phyloP scores from a whole-genome alignment of 306 rosid species.

The Medicago lupulina region DNA sequence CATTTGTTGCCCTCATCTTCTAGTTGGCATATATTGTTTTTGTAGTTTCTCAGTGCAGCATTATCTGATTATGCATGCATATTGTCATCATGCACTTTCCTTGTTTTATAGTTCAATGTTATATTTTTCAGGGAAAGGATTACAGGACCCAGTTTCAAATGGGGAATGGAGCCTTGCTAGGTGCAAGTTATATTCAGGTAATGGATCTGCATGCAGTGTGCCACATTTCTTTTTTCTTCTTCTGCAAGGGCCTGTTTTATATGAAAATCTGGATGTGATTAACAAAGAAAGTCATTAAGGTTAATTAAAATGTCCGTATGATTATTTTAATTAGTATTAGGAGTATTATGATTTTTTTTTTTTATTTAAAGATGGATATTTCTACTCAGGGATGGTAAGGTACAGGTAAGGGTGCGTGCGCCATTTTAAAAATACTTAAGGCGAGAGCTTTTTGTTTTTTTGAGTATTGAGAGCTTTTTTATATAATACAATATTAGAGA shows the following conservation, averaged over 20 bases:
- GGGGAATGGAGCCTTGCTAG: slow-evolving; percentile 94
- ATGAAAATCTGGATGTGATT: neutral
- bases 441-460: no score
- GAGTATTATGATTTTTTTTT: no score
- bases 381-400: neutral
- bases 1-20: neutral
- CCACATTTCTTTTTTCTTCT: slow-evolving; percentile 14
- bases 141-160: slow-evolving; percentile 86
- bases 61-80: neutral
- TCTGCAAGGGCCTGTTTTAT: slow-evolving; percentile 1
- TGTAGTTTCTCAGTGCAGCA: neutral
- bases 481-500: no score
- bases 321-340: neutral
- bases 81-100: neutral
- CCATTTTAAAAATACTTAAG: no score
- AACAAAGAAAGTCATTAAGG: neutral
- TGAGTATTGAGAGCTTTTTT: no score
- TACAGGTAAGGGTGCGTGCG: no score
- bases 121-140: slow-evolving; percentile 77
- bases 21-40: neutral
- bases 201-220: slow-evolving; percentile 21
- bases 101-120: slow-evolving; percentile 6
- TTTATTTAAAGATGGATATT: neutral
- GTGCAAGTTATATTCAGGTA: slow-evolving; percentile 98
- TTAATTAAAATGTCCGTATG: no score